Evolutionary conservation across 2,329 filamentous ascomycete genomes (phyloP).

Genomic region (Coleophoma crateriformis): DNA sequence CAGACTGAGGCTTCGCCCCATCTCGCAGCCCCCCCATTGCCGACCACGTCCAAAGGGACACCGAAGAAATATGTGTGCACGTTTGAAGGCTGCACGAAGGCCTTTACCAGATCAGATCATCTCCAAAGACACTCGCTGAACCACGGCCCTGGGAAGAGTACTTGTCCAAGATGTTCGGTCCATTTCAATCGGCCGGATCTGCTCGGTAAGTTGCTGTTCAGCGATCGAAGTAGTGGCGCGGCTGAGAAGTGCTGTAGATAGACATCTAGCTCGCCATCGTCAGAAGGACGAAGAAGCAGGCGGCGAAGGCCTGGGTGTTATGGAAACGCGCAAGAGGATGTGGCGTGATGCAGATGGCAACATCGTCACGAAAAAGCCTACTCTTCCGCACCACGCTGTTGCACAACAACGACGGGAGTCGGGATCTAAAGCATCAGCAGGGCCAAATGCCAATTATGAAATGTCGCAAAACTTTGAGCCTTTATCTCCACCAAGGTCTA

Average conservation of each 20-base stretch:
- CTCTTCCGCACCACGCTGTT: constrained; percentile 4
- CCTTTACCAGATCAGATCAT: constrained; percentile 52
- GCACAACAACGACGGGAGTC: background rate
- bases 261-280: constrained; percentile 49
- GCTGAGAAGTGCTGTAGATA: constrained; percentile 28
- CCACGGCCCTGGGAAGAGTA: constrained; percentile 46
- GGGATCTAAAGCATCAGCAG: background rate
- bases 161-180: constrained; percentile 52
- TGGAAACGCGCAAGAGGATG: constrained; percentile 49
- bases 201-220: constrained; percentile 19
- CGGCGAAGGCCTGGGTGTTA: constrained; percentile 40
- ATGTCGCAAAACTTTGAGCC: constrained; percentile 1
- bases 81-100: constrained; percentile 41
- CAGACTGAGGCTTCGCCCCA: background rate
- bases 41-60: background rate
- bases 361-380: constrained; percentile 40
- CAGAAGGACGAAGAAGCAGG: constrained; percentile 51
- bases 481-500: constrained; percentile 6
- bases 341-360: constrained; percentile 49
- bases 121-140: constrained; percentile 52
- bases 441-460: background rate
- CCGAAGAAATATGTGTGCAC: constrained; percentile 31
- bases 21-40: background rate
- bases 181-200: constrained; percentile 58
- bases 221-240: no score